Base-by-base conservation (phyloP, 208 protist species). In the Trypanosoma cruzi region DNA sequence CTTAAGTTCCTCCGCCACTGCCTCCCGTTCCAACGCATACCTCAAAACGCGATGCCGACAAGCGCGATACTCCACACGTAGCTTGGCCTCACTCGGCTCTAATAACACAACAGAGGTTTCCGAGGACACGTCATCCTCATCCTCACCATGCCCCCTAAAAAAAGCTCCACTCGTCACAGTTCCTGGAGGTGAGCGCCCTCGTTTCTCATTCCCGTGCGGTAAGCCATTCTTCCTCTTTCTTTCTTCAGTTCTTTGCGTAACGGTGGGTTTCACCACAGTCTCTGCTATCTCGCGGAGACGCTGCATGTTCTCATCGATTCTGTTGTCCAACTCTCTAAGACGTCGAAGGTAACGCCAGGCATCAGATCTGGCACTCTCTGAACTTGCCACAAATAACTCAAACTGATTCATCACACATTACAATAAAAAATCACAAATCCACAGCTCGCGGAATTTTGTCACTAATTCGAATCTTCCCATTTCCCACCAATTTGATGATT, bases 351-450 rank as follows among this genome's bases (percentile, higher is more conserved):
- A 87, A 49, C 85, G 85, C 65, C 80, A 80, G 7, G 88, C 74
- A 40, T 93, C 84, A 0, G 76, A 82, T 3, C 88, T 75, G 29
- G 68, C 73, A 16, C 69, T 76, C 49, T 96, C 83, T 6, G 86
- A 84, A 53, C 79, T 86, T 13, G 77, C 84, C 7, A 93, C 73
- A 68, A 94, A 90, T 20, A 86, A 84, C 73, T 91, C 84, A 3
- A 94, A 36, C 31, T 90, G 79, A 64, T 90, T 92, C 82, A 93
- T 88, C 24, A 11, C 13, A 18, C 50, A 10, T 40, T 22, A 50
- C 10, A 26, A 54, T 46, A 37, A 46, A 22, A 71, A 56, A 57
- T 42, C 24, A 58, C 24, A 1, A 37, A 52, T 65, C 0, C 36
- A 50, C 44, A 36, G 32, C 0, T 8, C 16, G 18, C 2, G 48